These are phyloP conservation scores for Aspergillus bombycis DNA, from an alignment of 2,329 filamentous ascomycete genomes.

Conservation along the genomic window DNA sequence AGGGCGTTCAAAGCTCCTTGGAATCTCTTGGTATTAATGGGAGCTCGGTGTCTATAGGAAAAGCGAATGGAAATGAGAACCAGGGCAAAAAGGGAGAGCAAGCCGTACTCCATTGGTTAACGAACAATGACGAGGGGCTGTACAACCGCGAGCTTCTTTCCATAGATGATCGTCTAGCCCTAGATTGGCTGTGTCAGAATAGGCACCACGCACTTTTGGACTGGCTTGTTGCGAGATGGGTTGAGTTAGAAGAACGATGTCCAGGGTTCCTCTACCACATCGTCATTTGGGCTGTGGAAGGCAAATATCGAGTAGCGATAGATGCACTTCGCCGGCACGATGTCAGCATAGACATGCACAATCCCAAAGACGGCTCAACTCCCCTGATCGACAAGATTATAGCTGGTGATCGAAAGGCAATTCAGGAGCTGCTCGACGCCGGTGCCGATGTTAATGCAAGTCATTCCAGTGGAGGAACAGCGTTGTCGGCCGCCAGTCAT, in stretches of 20 bases:
- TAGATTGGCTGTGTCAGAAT: conserved; percentile 20
- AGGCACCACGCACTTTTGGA: conserved; percentile 17
- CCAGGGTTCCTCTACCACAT: conserved; percentile 13
- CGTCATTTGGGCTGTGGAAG: conserved; percentile 17
- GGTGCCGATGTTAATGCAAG: conserved; percentile 23
- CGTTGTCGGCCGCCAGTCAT: conserved; percentile 19
- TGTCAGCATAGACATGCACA: conserved; percentile 21
- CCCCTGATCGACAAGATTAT: conserved; percentile 17
- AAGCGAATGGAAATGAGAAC: background rate
- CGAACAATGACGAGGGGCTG: background rate
- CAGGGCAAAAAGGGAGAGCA: background rate
- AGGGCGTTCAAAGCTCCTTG: conserved; percentile 13
- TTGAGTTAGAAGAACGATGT: conserved; percentile 13
- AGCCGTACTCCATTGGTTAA: conserved; percentile 23
- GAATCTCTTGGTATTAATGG: background rate
- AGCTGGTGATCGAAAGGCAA: conserved; percentile 8
- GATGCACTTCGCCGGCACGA: conserved; percentile 18
- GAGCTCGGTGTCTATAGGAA: background rate
- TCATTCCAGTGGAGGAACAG: conserved; percentile 2
- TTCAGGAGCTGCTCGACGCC: conserved; percentile 18
- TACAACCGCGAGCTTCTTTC: too few species aligned
- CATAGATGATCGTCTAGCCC: conserved; percentile 6
- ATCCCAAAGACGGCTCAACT: conserved; percentile 10
- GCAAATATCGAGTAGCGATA: conserved; percentile 17
- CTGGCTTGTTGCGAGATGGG: conserved; percentile 24